Conservation (phyloP, 202 grass and related monocot species). For the Schoenoplectus triqueter region DNA sequence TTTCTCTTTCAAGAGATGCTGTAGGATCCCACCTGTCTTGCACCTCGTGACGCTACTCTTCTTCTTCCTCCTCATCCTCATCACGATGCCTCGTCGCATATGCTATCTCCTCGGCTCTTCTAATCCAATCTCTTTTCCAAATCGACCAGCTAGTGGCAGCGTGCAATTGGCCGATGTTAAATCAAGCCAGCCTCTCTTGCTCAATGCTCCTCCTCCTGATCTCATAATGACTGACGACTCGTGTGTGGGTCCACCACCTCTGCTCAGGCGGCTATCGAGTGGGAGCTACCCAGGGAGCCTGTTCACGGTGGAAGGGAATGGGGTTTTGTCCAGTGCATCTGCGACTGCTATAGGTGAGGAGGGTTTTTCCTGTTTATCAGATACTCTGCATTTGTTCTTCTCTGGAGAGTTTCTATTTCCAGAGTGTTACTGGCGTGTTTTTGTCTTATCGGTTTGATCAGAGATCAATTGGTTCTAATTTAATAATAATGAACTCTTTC, state of each 20-base stretch:
- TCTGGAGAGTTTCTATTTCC: background rate
- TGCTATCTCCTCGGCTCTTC: background rate
- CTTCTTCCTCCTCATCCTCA: background rate
- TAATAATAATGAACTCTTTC: too few relatives aligned
- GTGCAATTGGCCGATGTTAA: slow-evolving; percentile 4
- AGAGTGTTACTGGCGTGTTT: background rate
- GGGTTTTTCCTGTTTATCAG: background rate
- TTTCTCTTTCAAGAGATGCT: slow-evolving; percentile 28
- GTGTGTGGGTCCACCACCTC: background rate
- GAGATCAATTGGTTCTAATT: too few relatives aligned
- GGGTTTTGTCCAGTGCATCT: slow-evolving; percentile 36
- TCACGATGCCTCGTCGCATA: slow-evolving; percentile 31
- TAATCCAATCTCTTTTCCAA: background rate
- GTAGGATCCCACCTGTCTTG: background rate
- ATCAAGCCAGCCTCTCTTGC: slow-evolving; percentile 19
- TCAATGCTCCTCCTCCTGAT: background rate
- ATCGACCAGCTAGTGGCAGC: background rate
- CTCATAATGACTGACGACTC: background rate
- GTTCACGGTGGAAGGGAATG: slow-evolving; percentile 46
- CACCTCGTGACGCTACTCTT: background rate
- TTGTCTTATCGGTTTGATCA: too few relatives aligned
- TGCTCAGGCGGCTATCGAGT: background rate
- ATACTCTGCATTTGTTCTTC: background rate
- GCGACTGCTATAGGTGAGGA: slow-evolving; percentile 29
- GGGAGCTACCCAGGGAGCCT: slow-evolving; percentile 42